Conservation (phyloP, 768 basidiomycete genomes). For the Podaxis sp. region DNA sequence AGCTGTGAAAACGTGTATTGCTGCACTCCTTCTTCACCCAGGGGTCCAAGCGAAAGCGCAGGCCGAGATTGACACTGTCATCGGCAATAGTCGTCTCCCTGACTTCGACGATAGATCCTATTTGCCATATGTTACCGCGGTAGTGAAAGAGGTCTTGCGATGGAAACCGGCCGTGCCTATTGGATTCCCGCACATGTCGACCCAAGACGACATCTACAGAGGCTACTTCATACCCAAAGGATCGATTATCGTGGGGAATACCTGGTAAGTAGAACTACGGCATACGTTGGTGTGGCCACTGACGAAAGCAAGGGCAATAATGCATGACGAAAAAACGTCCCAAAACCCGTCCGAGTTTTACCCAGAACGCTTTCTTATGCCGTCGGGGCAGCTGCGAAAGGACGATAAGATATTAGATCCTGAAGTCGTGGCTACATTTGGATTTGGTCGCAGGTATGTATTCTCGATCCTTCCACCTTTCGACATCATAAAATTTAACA, state of each 20-base stretch:
- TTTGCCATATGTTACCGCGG: slow-evolving; percentile 35
- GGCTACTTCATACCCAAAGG: slow-evolving; percentile 41
- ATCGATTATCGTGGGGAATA: slow-evolving; percentile 27
- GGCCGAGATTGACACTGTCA: slow-evolving; percentile 38
- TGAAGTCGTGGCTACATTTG: slow-evolving; percentile 9
- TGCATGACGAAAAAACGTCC: slow-evolving; percentile 20
- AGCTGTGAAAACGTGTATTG: slow-evolving; percentile 1
- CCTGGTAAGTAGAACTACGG: slow-evolving; percentile 19
- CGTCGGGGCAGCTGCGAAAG: slow-evolving; percentile 5
- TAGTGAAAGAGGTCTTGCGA: slow-evolving; percentile 32
- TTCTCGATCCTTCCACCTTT: background rate
- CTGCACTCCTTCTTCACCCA: slow-evolving; percentile 25
- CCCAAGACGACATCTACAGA: slow-evolving; percentile 38
- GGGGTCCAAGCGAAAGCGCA: slow-evolving; percentile 37
- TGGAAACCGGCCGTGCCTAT: slow-evolving; percentile 27
- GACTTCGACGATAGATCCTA: slow-evolving; percentile 29
- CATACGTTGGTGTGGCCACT: background rate
- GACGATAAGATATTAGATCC: slow-evolving; percentile 1
- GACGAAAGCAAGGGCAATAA: slow-evolving; percentile 20
- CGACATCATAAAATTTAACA: background rate
- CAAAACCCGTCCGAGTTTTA: slow-evolving; percentile 22
- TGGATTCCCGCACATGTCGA: slow-evolving; percentile 25
- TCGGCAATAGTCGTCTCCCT: slow-evolving; percentile 32
- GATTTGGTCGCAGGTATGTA: slow-evolving; percentile 16
- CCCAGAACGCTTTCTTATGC: slow-evolving; percentile 19